Conservation (phyloP, 768 basidiomycete species). For the Russula brevipes region DNA sequence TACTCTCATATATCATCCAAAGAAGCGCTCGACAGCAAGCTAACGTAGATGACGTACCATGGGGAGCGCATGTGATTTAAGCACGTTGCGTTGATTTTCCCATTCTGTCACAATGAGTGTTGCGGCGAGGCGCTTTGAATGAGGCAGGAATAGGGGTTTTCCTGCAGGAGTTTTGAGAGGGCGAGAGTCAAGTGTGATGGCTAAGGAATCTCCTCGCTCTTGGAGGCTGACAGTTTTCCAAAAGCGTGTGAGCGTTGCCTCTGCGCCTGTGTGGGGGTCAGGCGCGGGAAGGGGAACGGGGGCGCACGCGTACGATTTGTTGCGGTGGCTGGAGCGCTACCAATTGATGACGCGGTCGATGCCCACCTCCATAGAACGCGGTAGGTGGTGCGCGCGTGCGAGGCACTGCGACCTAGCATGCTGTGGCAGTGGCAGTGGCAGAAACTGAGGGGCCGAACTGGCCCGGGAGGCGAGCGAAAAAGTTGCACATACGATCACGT, state of each 20-base stretch:
- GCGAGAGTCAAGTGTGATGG: conserved; percentile 75
- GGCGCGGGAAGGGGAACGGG: conserved; percentile 1
- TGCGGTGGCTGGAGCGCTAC: conserved; percentile 48
- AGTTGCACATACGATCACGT: conserved; percentile 14
- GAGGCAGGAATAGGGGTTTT: conserved; percentile 66
- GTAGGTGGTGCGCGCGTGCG: neutral
- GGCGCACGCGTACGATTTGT: conserved; percentile 53
- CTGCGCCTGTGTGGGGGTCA: conserved; percentile 55
- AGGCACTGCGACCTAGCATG: neutral
- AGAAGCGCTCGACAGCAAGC: neutral
- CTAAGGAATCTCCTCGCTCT: conserved; percentile 45
- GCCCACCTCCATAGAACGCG: neutral
- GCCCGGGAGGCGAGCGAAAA: no score
- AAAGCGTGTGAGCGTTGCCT: conserved; percentile 81
- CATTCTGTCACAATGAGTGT: conserved; percentile 91
- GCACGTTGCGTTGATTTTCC: conserved; percentile 82
- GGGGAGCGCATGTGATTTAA: conserved; percentile 89
- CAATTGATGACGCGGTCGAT: conserved; percentile 24
- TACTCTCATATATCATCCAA: conserved; percentile 30
- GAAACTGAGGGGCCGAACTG: no score
- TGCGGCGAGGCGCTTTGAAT: conserved; percentile 65
- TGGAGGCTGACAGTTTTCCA: conserved; percentile 91
- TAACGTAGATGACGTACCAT: conserved; percentile 49
- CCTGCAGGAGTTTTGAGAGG: conserved; percentile 86
- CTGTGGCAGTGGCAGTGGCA: neutral